A percentile compares a stretch with the other conserved stretches of the same genome.
These are phyloP conservation scores for Reutealis trisperma DNA, from an alignment of 345 rosid species.

Conservation along the genomic window DNA sequence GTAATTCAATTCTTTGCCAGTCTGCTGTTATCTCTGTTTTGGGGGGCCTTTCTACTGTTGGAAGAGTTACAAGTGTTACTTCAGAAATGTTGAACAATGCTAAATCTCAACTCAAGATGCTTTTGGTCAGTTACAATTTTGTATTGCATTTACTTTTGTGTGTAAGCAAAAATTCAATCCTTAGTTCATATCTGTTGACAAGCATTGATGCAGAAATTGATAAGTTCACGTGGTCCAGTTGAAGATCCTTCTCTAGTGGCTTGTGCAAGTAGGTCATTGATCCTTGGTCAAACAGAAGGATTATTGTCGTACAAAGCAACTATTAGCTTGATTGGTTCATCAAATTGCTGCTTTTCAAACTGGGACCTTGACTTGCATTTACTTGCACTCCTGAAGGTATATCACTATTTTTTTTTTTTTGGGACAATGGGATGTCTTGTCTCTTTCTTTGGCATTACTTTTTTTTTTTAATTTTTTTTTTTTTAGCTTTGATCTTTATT, in stretches of 20 bases:
- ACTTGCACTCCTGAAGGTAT: slow-evolving; percentile 77
- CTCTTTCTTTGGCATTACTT: not conserved
- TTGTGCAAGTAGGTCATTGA: slow-evolving; percentile 60
- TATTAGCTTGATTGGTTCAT: slow-evolving; percentile 68
- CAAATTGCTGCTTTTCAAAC: slow-evolving; percentile 62
- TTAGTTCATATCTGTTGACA: slow-evolving; percentile 34
- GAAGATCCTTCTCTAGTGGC: slow-evolving; percentile 93
- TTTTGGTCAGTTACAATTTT: slow-evolving; percentile 61
- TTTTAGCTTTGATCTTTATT: not conserved
- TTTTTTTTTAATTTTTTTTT: not conserved
- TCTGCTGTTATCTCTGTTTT: slow-evolving; percentile 64
- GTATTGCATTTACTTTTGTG: slow-evolving; percentile 21
- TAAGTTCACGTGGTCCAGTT: slow-evolving; percentile 65
- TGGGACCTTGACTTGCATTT: slow-evolving; percentile 73
- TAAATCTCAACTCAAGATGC: slow-evolving; percentile 73
- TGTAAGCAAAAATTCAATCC: slow-evolving; percentile 22
- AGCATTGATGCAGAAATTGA: slow-evolving; percentile 67
- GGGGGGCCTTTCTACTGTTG: slow-evolving; percentile 52
- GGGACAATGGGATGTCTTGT: not conserved
- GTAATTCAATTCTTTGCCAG: slow-evolving; percentile 49
- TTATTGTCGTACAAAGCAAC: slow-evolving; percentile 78
- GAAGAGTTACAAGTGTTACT: slow-evolving; percentile 37
- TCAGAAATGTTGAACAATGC: slow-evolving; percentile 52
- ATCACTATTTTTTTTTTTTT: not conserved
- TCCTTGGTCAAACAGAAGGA: slow-evolving; percentile 72